Percentiles rank a stretch among this genome's conserved stretches.
These are phyloP conservation scores for Tillandsia fasciculata DNA, from an alignment of 176 grass and related monocot genomes.

Conservation along the genomic window DNA sequence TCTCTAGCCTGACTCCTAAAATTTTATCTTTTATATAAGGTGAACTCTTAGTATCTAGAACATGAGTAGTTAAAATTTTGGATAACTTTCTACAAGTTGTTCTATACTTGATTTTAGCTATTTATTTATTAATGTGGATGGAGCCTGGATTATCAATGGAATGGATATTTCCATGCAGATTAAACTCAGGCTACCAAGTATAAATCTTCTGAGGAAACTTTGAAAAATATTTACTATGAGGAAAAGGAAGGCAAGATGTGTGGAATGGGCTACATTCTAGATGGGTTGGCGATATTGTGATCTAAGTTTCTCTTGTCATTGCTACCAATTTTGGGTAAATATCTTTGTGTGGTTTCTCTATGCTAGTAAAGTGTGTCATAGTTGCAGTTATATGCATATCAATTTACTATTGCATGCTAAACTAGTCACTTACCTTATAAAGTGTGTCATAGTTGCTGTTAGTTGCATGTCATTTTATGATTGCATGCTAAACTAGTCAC, in stretches of 20 bases:
- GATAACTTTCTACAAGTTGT: no score
- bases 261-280: background rate
- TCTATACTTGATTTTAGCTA: no score
- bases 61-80: background rate
- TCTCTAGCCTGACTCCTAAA: background rate
- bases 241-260: background rate
- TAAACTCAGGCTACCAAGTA: background rate
- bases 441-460: background rate
- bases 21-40: background rate
- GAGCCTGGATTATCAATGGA: background rate
- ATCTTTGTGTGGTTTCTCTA: background rate
- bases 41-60: background rate
- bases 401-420: background rate
- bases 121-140: no score
- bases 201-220: background rate
- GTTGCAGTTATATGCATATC: background rate
- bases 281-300: background rate
- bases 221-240: background rate
- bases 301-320: background rate
- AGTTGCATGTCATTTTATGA: background rate
- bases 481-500: background rate
- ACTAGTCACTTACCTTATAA: background rate
- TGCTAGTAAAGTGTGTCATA: background rate
- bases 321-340: background rate
- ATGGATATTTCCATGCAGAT: background rate